phyloP scores from a whole-genome alignment of 2,329 filamentous ascomycete species.

The Colletotrichum tropicicola region DNA sequence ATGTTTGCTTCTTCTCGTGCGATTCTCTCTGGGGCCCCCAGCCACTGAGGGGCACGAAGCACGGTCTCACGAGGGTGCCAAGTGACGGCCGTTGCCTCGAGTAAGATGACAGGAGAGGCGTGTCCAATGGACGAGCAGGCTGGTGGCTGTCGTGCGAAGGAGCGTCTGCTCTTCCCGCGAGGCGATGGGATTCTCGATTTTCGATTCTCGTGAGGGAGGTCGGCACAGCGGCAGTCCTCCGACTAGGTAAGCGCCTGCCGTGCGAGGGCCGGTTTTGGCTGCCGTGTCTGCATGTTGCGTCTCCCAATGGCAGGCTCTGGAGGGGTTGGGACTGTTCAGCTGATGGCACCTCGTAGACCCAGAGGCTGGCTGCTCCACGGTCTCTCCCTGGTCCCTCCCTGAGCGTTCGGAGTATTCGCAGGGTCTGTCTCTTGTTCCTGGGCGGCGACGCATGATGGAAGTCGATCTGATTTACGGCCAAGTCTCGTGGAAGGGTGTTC shows the following conservation, averaged over 20 bases:
- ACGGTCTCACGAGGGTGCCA: conserved; percentile 12
- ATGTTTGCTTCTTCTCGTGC: conserved; percentile 27
- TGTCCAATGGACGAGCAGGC: neutral
- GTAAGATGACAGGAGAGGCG: conserved; percentile 7
- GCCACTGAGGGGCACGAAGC: conserved; percentile 1
- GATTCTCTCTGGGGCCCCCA: neutral
- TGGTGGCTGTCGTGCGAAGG: conserved; percentile 8
- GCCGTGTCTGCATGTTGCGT: conserved; percentile 2
- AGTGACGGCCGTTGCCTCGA: conserved; percentile 18
- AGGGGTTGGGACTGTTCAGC: neutral
- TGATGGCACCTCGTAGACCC: neutral
- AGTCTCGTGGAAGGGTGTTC: neutral
- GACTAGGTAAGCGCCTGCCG: conserved; percentile 21
- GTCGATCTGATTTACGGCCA: neutral
- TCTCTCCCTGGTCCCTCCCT: neutral
- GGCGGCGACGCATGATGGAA: neutral
- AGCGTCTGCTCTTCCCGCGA: neutral
- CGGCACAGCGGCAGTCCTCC: neutral
- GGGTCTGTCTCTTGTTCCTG: conserved; percentile 1
- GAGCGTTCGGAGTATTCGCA: neutral
- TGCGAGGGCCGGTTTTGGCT: neutral
- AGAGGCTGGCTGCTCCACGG: conserved; percentile 9
- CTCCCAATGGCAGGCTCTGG: neutral
- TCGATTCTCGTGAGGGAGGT: neutral
- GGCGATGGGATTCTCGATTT: neutral